A percentile compares a stretch with the other conserved stretches of the same genome.
Evolutionary conservation across 768 basidiomycete genomes (phyloP).

Genomic region (Hypholoma fasciculare): DNA sequence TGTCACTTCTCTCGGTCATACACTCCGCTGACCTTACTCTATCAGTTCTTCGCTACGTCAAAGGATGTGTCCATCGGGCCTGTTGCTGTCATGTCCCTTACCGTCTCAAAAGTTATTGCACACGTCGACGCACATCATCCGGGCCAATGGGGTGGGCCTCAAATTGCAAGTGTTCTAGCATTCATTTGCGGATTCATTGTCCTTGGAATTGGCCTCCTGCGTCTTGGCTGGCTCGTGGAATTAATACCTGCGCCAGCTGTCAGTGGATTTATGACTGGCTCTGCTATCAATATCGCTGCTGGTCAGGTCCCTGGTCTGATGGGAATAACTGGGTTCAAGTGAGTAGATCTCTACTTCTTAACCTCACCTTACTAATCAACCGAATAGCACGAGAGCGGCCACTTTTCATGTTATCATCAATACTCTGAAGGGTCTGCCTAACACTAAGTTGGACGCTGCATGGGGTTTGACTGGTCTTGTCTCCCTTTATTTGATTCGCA

Average conservation of each 20-base stretch:
- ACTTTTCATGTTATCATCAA: constrained; percentile 92
- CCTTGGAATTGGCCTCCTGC: constrained; percentile 83
- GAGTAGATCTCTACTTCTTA: constrained; percentile 23
- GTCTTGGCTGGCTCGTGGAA: constrained; percentile 93
- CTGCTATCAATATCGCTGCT: constrained; percentile 88
- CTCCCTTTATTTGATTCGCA: constrained; percentile 69
- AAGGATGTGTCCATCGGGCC: constrained; percentile 99
- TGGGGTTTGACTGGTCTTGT: constrained; percentile 82
- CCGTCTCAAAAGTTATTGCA: constrained; percentile 78
- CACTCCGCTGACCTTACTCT: constrained; percentile 2
- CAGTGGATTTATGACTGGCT: constrained; percentile 95
- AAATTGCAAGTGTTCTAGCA: constrained; percentile 84
- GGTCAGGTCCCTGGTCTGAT: constrained; percentile 90
- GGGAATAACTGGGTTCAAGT: constrained; percentile 87
- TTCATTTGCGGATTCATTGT: constrained; percentile 92
- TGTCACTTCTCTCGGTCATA: neutral
- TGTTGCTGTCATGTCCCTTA: constrained; percentile 97
- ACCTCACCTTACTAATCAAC: neutral
- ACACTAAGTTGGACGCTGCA: constrained; percentile 79
- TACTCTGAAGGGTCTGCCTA: constrained; percentile 79
- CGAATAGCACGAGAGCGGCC: constrained; percentile 73
- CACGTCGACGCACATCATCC: constrained; percentile 56
- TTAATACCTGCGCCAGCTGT: constrained; percentile 89
- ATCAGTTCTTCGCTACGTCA: constrained; percentile 90
- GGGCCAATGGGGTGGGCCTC: constrained; percentile 58